Evolutionary conservation across 2,329 filamentous ascomycete genomes (phyloP), one percentile per base, ranked within the genome.

Genomic region (Microthyrium microscopicum): DNA sequence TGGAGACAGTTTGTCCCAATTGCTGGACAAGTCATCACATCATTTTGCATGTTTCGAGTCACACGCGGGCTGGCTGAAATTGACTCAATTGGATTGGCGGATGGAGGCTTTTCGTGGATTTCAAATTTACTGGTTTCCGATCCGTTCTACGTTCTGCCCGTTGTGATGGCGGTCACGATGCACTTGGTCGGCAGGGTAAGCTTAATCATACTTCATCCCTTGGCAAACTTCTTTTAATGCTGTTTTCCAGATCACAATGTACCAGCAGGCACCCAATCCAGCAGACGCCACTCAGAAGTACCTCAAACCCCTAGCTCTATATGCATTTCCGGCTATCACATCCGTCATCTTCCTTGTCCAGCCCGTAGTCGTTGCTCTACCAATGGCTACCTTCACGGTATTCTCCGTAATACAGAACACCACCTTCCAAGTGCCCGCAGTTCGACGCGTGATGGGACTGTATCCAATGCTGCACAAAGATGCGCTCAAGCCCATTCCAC

Each of bases 1-100:
- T 63, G 61, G 40, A 38, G 39, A 31, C 56, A 62, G 13, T 57
- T 77, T 16, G 40, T 68, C 7, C 71, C 71, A 5, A 52, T 79
- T 41, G 17, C 74, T 19, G 52, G 58, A 2, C 73, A 79, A 45
- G 55, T 77, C 9, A 74, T 84, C 4, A 62, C 92, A 41, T 79
- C 77, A 39, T 83, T 73, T 52, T 83, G 84, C 45, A 74, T 78
- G 39, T 95, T 87, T 63, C 72, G 79, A 39, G 61, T 87, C 29
- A 53, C 91, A 41, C 67, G 71, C 34, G 74, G 66, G 43, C 91
- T 93, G 78, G 56, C 71, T 1, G 53, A 62, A 16, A 58, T 95
- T 30, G 87, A 87, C 4, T 82, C 94, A 4, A 87, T 87, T 0
- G 76, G 72, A 1, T 54, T 95, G 42, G 69, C 80, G 44, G 60